A percentile compares a stretch with the other conserved stretches of the same genome.
Evolutionary conservation across 768 basidiomycete species (phyloP).

Genomic region (Lactifluus echinatus): DNA sequence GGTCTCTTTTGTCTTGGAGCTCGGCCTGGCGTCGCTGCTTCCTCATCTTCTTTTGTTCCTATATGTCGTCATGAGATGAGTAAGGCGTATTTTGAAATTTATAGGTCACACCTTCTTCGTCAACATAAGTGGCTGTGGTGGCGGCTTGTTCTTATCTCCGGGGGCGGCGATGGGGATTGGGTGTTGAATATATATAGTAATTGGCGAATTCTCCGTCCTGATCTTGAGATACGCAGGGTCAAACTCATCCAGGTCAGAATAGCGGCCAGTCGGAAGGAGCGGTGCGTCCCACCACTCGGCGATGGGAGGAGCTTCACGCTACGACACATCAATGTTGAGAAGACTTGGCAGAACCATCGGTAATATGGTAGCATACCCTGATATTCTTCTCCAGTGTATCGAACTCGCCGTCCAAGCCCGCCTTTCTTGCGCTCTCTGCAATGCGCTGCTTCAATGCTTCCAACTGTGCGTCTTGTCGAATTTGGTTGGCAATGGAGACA

Average conservation of each 20-base stretch:
- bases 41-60: constrained; percentile 96
- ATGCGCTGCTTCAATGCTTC: constrained; percentile 91
- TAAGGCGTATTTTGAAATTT: background rate
- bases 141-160: constrained; percentile 70
- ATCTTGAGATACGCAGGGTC: constrained; percentile 56
- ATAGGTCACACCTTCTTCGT: constrained; percentile 65
- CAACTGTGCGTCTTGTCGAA: constrained; percentile 67
- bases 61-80: constrained; percentile 7
- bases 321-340: constrained; percentile 3
- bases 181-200: constrained; percentile 90
- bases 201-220: constrained; percentile 57
- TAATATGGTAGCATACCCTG: constrained; percentile 42
- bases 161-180: constrained; percentile 94
- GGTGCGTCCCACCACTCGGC: constrained; percentile 98
- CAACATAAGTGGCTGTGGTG: constrained; percentile 80
- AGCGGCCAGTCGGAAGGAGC: constrained; percentile 69
- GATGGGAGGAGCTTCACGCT: constrained; percentile 82
- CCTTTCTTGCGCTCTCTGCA: constrained; percentile 86
- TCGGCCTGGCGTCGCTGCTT: constrained; percentile 82
- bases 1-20: constrained; percentile 88
- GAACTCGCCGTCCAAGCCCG: constrained; percentile 88
- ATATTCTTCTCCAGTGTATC: constrained; percentile 87
- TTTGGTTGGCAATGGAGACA: constrained; percentile 59
- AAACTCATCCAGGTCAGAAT: constrained; percentile 55
- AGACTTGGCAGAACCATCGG: background rate